Evolutionary conservation across 2,329 filamentous ascomycete species (phyloP), one percentile per base, ranked within the genome.

Genomic region (Fusarium multiceps): DNA sequence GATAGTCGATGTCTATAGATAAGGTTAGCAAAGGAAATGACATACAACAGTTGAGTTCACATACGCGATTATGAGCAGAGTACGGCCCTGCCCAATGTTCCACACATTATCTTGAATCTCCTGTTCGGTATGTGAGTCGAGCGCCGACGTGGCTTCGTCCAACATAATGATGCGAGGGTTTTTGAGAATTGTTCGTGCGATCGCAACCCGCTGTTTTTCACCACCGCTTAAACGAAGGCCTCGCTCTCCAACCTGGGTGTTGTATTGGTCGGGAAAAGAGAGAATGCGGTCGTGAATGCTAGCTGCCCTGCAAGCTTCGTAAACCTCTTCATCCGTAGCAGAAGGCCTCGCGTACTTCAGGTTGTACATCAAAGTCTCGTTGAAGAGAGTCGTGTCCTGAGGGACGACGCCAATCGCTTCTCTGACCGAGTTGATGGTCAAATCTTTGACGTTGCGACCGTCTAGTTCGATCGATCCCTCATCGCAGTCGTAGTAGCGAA

Each of bases 381-480:
- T 97, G 86, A 98, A 98, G 46, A 98, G 85, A 8, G 97, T 92
- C 7, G 95, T 98, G 75, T 99, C 96, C 79, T 99, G 96, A 2
- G 96, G 96, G 9, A 99, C 96, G 45, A 99, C 95, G 25, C 96
- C 96, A 75, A 99, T 98, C 78, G 94, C 92, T 63, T 88, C 88
- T 72, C 96, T 90, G 59, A 99, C 86, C n/a, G 94, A 97, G 80
- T 98, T 93, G 74, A 98, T 98, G 3, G 93, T 97, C 63, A 97
- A 83, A 71, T 94, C 90, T 78, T 92, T 89, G 50, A 98, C 92
- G 77, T 98, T 89, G 63, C 90, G 88, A 10, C 92, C 93, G 77
- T 98, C 96, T 57, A 99, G 85, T 76, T 91, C 88, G 60, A 98
- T 97, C 75, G 85, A 89, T 37, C 96, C 96, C 54, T 89, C 87